Base-by-base conservation (phyloP, 345 rosid species). In the Pseudoturritis turrita region DNA sequence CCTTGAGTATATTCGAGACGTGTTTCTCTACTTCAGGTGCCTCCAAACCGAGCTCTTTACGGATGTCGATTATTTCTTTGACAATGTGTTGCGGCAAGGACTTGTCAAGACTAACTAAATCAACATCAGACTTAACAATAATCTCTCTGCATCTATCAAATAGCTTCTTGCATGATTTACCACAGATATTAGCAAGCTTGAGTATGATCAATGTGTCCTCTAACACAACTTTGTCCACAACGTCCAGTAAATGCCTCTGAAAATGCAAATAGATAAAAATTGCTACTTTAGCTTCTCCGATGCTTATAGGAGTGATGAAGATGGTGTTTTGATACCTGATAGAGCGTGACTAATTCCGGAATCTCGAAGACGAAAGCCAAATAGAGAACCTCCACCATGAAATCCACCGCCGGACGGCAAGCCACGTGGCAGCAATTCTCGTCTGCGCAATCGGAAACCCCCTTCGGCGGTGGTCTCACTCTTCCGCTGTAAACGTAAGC, bases 371-470 rank as follows among this genome's bases (percentile, higher is more conserved):
- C 29, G 64, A 72, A 88, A 61, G 98, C 83, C 3, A 83, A 82
- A 55, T 87, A 92, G 21, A 90, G 85, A 66, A 88, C 85, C 77
- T 92, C 91, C 31, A 83, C 82, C 81, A 81, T 72, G 76, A 87
- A 85, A 72, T 86, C 86, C 9, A 92, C 77, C 0, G 88, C 88
- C 1, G 98, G 96, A 15, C 93, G 71, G 45, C 98, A 92, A 15
- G 86, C 88, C 73, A 65, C 68, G 74, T 92, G 98, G 37, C 77
- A 15, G 82, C 96, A 92, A 50, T 63, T 78, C 22, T 87, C 91
- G 75, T 92, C 96, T 2, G 84, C 89, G 62, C 98, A 92, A 43
- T 74, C 79, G 39, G 91, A 82, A 39, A 83, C 84, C 3, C 70
- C 86, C 13, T 66, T 70, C 0, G 92, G 80, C 23, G 82, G 83